Evolutionary conservation across 345 rosid genomes (phyloP).

Genomic region (Lumnitzera littorea): DNA sequence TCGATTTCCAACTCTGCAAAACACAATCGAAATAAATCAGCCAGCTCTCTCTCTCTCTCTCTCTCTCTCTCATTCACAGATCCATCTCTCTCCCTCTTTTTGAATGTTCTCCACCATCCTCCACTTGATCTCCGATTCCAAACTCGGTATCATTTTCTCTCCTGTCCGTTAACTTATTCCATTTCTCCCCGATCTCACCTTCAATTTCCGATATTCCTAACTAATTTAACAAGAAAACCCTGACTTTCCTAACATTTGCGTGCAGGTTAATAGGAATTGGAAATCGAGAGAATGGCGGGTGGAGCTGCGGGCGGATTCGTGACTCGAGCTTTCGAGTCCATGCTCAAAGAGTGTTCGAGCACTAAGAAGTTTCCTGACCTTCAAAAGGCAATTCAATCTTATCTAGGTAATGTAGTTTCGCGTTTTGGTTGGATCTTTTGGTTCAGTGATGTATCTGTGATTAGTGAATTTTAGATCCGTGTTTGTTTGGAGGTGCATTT

Average conservation of each 20-base stretch:
- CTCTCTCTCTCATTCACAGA: no score
- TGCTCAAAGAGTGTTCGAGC: constrained; percentile 80
- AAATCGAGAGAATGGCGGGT: constrained; percentile 12
- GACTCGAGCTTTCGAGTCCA: constrained; percentile 87
- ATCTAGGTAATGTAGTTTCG: constrained; percentile 41
- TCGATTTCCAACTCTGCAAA: background rate
- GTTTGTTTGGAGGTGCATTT: background rate
- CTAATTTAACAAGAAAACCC: no score
- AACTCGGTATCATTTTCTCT: no score
- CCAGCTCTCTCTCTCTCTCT: no score
- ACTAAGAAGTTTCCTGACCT: constrained; percentile 83
- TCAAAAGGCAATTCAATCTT: constrained; percentile 71
- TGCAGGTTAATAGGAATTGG: constrained; percentile 1
- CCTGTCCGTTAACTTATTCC: no score
- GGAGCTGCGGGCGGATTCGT: constrained; percentile 92
- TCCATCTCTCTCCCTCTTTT: no score
- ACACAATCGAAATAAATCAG: background rate
- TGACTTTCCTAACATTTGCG: no score
- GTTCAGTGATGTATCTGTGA: background rate
- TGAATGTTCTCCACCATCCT: no score
- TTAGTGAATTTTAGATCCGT: background rate
- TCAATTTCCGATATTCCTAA: no score
- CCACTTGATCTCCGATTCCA: no score
- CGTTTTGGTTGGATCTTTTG: background rate
- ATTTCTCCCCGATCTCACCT: no score